Base-by-base conservation (phyloP, 441 rosid genomes). In the Populus hybrid region DNA sequence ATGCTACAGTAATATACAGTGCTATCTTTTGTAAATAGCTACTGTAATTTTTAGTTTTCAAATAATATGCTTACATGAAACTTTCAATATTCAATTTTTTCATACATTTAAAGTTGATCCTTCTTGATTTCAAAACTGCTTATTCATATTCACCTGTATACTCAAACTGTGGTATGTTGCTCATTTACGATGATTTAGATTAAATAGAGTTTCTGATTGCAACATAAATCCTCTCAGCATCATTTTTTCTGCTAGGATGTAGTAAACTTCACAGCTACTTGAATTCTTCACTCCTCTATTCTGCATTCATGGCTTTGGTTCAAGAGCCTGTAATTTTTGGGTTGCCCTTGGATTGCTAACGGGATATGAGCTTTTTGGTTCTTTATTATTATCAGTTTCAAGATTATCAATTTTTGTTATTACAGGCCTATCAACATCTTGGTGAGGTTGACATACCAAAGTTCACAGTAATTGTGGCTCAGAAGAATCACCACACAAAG, bases 401-500 rank as follows among this genome's bases (percentile, higher is more conserved):
- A 67, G 72, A 70, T 20, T 34, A 32, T 68, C 73, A 42, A 59
- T 28, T 40, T 67, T 36, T 73, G 16, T 21, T 71, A 8, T 74
- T 59, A 71, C 89, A 96, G 99, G 95, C 98, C 8, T 94, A 91
- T 81, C 89, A 88, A 81, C 86, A 81, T 83, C 85, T 96, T 80
- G 99, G 95, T 26, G 95, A 88, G 86, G 68, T 73, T 30, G 89
- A 84, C 61, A 67, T 87, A 83, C 99, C 99, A n/a, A 92, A 92
- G 80, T 94, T 96, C 83, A 93, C 95, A 4, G 95, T 96, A 21
- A 86, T 96, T 28, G 90, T 96, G 78, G 95, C 93, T 28, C 98
- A 96, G 77, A 94, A 96, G 88, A 90, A 87, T 69, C 99, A 94
- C 85, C 96, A 91, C 79, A 94, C 98, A 18, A 96, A 90, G 86